phyloP scores from a whole-genome alignment of 345 rosid species.

The Trapa incisa region DNA sequence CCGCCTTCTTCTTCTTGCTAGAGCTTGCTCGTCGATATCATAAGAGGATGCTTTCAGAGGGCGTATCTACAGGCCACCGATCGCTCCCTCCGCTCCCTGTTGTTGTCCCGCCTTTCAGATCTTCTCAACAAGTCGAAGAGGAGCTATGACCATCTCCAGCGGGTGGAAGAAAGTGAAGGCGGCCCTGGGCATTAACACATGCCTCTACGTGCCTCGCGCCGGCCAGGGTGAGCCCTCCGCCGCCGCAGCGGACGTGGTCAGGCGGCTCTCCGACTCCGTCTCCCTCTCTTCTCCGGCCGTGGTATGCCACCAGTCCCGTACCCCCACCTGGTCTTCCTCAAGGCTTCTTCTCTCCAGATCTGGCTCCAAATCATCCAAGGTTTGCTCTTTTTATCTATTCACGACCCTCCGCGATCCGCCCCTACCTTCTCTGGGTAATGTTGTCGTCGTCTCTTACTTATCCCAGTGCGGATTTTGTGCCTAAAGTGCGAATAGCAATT shows the following conservation, averaged over 20 bases:
- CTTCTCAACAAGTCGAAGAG: not conserved
- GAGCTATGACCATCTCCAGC: constrained; percentile 33
- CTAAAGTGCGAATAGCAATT: not conserved
- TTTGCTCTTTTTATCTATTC: constrained; percentile 6
- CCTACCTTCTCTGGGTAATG: not conserved
- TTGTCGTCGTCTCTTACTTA: not conserved
- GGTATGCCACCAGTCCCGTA: constrained; percentile 29
- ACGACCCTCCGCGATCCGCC: not conserved
- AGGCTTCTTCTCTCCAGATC: constrained; percentile 49
- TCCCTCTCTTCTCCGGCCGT: constrained; percentile 13
- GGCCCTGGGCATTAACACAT: constrained; percentile 59
- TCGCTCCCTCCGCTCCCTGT: not conserved
- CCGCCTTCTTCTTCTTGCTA: not conserved
- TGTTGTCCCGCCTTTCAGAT: not conserved
- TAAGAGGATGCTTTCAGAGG: not conserved
- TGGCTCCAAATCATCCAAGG: constrained; percentile 47
- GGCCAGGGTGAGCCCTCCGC: constrained; percentile 21
- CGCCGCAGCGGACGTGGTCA: not conserved
- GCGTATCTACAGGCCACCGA: not conserved
- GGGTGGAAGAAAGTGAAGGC: constrained; percentile 77
- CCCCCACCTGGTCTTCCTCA: constrained; percentile 63
- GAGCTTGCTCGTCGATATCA: too few relatives aligned
- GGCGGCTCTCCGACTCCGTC: constrained; percentile 12
- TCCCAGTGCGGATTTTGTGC: not conserved
- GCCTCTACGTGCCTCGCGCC: constrained; percentile 56